Base-by-base conservation (phyloP, 1,139 yeast species). In the Meyerozyma sp. region DNA sequence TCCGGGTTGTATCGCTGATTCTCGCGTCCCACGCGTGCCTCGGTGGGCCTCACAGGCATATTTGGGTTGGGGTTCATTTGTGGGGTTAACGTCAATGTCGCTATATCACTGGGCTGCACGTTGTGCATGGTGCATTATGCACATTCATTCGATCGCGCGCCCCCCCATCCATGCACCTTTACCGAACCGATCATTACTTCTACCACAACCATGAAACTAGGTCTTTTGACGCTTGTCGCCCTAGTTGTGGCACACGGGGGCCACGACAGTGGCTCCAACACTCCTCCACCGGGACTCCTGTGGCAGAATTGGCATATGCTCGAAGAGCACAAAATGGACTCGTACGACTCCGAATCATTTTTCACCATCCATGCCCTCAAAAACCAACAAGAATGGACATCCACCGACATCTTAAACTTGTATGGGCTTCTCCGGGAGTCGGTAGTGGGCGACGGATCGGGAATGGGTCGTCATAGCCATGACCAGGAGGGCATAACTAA, bases 271-370 rank as follows among this genome's bases (percentile, higher is more conserved):
- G 37, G 36, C 26, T 36, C 41, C 11, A 42, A 20, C 4, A 13
- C 42, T 27, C 73, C 67, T 39, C 88, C 88, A 3, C 63, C 64
- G 26, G 81, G 77, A 0, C 44, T 77, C 41, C 59, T 73, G 13
- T 86, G 95, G 95, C 87, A 83, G 55, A 76, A 76, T 51, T 84
- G 91, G 87, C 98, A 91, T 63, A 91, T 91, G 98, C 70, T 77
- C 49, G 82, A 81, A 54, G 98, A 91, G 63, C 98, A 91, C 65
- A 82, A 81, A 16, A 52, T 88, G 46, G 89, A 85, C 47, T 72
- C 74, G 36, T 90, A 81, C 55, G 95, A 87, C 49, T 76, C 94
- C 0, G 79, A 75, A 40, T 73, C 85, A n/a, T 89, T 93, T 56
- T 93, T 93, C 73, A 75, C 75, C 37, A 58, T 90, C 32, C 98